These are phyloP conservation scores for Beauveria caledonica DNA, from an alignment of 2,329 filamentous ascomycete species.

Conservation along the genomic window DNA sequence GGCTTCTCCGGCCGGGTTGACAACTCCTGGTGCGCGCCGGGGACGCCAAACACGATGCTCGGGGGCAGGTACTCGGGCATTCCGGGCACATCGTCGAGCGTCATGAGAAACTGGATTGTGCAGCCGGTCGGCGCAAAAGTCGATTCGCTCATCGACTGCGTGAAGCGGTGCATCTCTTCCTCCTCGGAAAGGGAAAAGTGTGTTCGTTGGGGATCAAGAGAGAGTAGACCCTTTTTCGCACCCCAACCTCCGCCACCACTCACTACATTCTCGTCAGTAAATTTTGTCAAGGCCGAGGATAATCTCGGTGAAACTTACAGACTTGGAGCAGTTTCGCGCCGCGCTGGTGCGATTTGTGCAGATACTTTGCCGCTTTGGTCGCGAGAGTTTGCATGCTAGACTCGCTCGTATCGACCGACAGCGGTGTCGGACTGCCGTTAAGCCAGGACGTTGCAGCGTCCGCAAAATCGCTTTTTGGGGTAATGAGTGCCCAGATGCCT, in stretches of 20 bases:
- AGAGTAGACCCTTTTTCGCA: conserved; percentile 67
- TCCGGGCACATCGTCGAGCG: conserved; percentile 21
- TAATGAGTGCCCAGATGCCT: conserved; percentile 65
- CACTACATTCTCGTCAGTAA: conserved; percentile 33
- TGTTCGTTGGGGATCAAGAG: conserved; percentile 61
- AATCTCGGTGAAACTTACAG: conserved; percentile 24
- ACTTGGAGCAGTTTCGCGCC: conserved; percentile 40
- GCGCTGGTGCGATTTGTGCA: conserved; percentile 28
- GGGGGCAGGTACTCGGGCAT: conserved; percentile 13
- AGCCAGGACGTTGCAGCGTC: conserved; percentile 9
- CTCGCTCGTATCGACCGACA: conserved; percentile 5
- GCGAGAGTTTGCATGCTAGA: conserved; percentile 16
- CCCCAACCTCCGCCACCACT: conserved; percentile 84
- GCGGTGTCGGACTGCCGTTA: conserved; percentile 7
- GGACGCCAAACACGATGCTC: conserved; percentile 27
- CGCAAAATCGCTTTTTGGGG: conserved; percentile 32
- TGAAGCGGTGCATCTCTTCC: conserved; percentile 45
- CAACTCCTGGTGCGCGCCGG: conserved; percentile 15
- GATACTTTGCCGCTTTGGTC: conserved; percentile 19
- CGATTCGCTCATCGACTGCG: conserved; percentile 35
- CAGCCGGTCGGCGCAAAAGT: conserved; percentile 56
- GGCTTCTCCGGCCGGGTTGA: not conserved
- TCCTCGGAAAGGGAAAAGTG: conserved; percentile 39
- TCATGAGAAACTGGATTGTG: conserved; percentile 57
- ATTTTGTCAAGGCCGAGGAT: not conserved